Base-by-base conservation (phyloP, 208 protist genomes). In the Leishmania major region DNA sequence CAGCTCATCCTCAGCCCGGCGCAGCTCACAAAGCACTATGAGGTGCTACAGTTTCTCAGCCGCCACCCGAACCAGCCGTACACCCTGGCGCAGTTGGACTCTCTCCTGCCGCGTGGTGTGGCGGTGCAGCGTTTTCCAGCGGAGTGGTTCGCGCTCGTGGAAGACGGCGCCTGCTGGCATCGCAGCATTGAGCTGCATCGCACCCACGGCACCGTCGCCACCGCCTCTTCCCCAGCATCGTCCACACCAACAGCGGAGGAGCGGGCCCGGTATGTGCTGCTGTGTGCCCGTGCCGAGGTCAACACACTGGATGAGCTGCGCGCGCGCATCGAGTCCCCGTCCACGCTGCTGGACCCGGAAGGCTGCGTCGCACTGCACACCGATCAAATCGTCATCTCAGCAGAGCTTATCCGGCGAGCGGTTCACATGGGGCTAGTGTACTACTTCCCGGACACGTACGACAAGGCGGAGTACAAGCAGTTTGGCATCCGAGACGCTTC, bases 11-110 rank as follows among this genome's bases (percentile, higher is more conserved):
- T 97, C 35, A 94, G 85, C 37, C 75, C 84, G 8, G 82, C 89
- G 22, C 94, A 97, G 87, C 85, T 95, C 45, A 86, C 88, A 8
- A 97, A 97, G 80, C 92, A 97, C 87, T 95, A 96, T 84, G 91
- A 96, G 69, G n/a, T 96, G 17, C 77, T 97, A 25, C 92, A 91
- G 72, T 97, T 92, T 87, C 89, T 97, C 70, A 85, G 89, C 1
- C 77, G 89, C 25, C 88, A 95, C 77, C 86, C 91, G 35, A 96
- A 97, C 69, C 73, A 88, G 82, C 81, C 76, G 77, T 95, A 91
- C 80, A 93, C 92, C 8, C 81, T 96, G 17, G 88, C 91, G 3
- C 88, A 97, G 83, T 84, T 97, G 28, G 94, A 97, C 82, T 91
- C 94, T 49, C 84, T 93, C 19, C 89, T 97, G 60, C 93, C 94